Evolutionary conservation across 2,329 filamentous ascomycete species (phyloP).

Genomic region (Penicillium sclerotigenum): DNA sequence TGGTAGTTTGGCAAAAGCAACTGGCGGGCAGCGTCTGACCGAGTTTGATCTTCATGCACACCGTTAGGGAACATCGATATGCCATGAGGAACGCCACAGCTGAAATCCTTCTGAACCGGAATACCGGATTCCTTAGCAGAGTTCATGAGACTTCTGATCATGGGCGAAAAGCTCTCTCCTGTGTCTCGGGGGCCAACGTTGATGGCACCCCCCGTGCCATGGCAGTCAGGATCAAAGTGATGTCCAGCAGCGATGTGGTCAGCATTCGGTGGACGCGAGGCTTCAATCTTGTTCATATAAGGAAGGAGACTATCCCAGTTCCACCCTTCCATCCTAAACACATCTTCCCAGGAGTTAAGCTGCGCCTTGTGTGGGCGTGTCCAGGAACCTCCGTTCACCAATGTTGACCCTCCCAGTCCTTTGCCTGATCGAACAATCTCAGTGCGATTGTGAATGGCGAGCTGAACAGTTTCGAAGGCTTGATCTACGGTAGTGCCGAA

Average conservation of each 20-base stretch:
- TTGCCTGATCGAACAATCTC: constrained; percentile 23
- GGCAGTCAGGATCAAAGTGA: constrained; percentile 21
- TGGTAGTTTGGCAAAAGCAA: constrained; percentile 29
- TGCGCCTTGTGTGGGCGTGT: constrained; percentile 28
- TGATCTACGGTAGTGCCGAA: constrained; percentile 27
- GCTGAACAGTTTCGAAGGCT: constrained; percentile 14
- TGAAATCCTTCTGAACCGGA: constrained; percentile 20
- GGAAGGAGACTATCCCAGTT: constrained; percentile 46
- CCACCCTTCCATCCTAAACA: constrained; percentile 47
- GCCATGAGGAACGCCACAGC: constrained; percentile 28
- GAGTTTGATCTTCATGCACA: constrained; percentile 24
- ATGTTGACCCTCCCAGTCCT: constrained; percentile 30
- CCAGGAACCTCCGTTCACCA: constrained; percentile 32
- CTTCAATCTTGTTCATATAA: constrained; percentile 47
- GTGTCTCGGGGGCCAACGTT: constrained; percentile 23
- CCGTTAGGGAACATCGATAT: constrained; percentile 32
- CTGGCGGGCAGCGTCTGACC: constrained; percentile 28
- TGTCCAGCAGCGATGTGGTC: constrained; percentile 23
- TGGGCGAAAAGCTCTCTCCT: constrained; percentile 19
- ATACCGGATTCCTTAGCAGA: constrained; percentile 11
- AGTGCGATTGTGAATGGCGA: constrained; percentile 22
- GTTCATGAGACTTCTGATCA: constrained; percentile 26
- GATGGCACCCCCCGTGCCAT: constrained; percentile 25
- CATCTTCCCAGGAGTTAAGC: constrained; percentile 28
- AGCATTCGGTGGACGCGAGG: constrained; percentile 16